Evolutionary conservation across 208 protist genomes (phyloP), one percentile per base, ranked within the genome.

Genomic region (Leptomonas seymouri): DNA sequence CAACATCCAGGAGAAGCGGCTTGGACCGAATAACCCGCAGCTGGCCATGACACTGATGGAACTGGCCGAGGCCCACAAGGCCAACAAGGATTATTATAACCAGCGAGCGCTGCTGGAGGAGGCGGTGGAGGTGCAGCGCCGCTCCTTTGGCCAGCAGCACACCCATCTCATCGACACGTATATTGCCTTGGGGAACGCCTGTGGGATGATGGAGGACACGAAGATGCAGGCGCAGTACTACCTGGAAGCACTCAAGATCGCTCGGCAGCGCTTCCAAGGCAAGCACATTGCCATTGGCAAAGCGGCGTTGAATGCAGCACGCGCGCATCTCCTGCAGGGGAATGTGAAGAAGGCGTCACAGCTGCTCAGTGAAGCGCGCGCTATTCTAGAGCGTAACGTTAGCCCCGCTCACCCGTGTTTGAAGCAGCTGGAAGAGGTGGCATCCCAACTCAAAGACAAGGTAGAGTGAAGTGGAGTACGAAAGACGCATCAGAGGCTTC

Each of bases 131-230:
- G 64, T 94, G 45, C 92, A 97, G 80, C 80, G 84, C 61, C 81
- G 87, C n/a, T 78, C 87, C 28, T 90, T 95, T 81, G 92, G 89
- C 30, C 79, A 72, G 51, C 84, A 93, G 61, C 92, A 93, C 69
- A 78, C 79, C 18, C 67, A 86, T 41, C 82, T 97, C 28, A 72
- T 95, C 46, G 80, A 87, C 45, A 93, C 87, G 3, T 93, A 90
- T 62, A 84, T 82, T 39, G 81, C 82, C 15, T 67, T 95, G 7
- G 89, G 84, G 8, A 84, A 91, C 69, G 86, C 85, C 18, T 93
- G 78, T 71, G 80, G 70, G 25, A 44, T 83, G n/a, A 74, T 96
- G 34, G 81, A 71, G 34, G 82, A 93, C 31, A 56, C 53, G n/a
- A 79, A 87, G 39, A 50, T 54, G 27, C 80, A 92, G 78, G 56